phyloP scores from a whole-genome alignment of 371 early-diverging fungal genomes.

The Thermomucor indicae-seudaticae region DNA sequence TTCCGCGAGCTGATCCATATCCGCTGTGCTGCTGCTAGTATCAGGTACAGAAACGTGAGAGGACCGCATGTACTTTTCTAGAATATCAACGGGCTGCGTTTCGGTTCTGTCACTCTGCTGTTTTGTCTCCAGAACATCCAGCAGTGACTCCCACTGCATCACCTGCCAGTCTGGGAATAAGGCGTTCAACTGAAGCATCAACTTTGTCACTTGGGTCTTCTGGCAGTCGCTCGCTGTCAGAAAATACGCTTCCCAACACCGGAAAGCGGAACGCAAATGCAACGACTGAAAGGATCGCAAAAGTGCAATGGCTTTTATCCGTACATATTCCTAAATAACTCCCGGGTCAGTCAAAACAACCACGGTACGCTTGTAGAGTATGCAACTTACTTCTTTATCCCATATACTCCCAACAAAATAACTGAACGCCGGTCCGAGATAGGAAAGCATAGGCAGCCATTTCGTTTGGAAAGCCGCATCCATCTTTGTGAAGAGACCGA shows the following conservation, averaged over 20 bases:
- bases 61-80: conserved; percentile 31
- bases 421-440: conserved; percentile 50
- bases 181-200: conserved; percentile 47
- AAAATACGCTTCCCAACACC: conserved; percentile 58
- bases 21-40: neutral
- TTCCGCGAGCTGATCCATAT: conserved; percentile 15
- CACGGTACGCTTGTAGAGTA: too few species aligned
- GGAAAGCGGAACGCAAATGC: conserved; percentile 44
- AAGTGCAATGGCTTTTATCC: conserved; percentile 42
- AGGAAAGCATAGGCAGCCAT: conserved; percentile 40
- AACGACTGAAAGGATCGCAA: conserved; percentile 39
- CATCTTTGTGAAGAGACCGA: conserved; percentile 52
- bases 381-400: conserved; percentile 41
- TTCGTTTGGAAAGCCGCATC: conserved; percentile 47
- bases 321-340: conserved; percentile 41
- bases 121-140: conserved; percentile 37
- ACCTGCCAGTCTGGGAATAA: conserved; percentile 55
- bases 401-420: conserved; percentile 45
- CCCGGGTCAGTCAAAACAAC: neutral
- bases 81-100: conserved; percentile 17
- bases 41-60: too few species aligned
- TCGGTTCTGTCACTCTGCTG: conserved; percentile 11
- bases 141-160: conserved; percentile 48
- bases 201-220: conserved; percentile 26
- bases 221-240: conserved; percentile 37